Evolutionary conservation across 2,329 filamentous ascomycete species (phyloP), one percentile per base, ranked within the genome.

Genomic region (Ophiocordyceps camponoti-saundersi): DNA sequence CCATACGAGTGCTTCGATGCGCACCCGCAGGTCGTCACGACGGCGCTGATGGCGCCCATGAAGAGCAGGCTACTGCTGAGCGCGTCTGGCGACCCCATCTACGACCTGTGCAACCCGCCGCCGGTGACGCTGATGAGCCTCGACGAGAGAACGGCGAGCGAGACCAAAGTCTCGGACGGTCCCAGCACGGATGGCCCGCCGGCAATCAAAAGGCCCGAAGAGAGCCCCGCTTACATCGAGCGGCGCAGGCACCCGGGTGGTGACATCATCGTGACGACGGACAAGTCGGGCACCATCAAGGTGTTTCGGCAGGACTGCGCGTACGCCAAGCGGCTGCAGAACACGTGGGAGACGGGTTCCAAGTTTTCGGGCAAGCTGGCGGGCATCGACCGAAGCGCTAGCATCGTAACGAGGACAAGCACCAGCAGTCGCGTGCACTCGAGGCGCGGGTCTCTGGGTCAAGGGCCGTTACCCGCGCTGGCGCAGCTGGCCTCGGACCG

Each of bases 231-330:
- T 0, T 95, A 93, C 56, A 64, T 89, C 34, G 74, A 85, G 12
- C 79, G 88, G 16, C 82, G 80, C 7, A 74, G 73, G 16, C 92
- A 98, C 59, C 67, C 70, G 15, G 80, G 81, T 50, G 92, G 92
- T 23, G 86, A 95, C 56, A 95, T 98, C 51, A 81, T 98, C 48
- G 77, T 96, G 45, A 94, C 90, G 0, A 85, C 89, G 2, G 90
- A 95, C 60, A 86, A 87, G 55, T 80, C 79, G 0, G 92, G 92
- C 34, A 77, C 79, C 23, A 92, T 98, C 65, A 95, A 95, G 60
- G 83, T 96, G 1, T 95, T 95, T 59, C 78, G 92, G 20, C 90
- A 96, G 62, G 92, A 98, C 59, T 95, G 90, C 59, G 92, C 90
- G 0, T 86, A 76, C 55, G 64, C 72, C 44, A 95, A 94, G 63